Base-by-base conservation (phyloP, 768 basidiomycete genomes). In the Auriscalpium orientale region DNA sequence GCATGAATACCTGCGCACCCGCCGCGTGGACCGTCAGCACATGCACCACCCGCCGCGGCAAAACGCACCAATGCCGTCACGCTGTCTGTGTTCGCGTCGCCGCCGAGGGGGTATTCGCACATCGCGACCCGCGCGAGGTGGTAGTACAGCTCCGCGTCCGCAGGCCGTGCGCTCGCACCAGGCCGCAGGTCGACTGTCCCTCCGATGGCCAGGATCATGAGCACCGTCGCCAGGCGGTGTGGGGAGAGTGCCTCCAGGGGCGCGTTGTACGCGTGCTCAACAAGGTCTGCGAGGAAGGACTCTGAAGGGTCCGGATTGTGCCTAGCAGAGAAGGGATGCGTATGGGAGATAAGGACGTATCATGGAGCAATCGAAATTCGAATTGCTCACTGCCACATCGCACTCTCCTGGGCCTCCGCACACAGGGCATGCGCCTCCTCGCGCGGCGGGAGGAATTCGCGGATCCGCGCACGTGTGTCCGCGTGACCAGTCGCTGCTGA, bases 121-220 rank as follows among this genome's bases (percentile, higher is more conserved):
- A 54, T 18, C 20, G 53, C 53, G n/a, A 38, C 53, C n/a, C 53
- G 53, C 16, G 53, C 53, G 12, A 54, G 53, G 13, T 54, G 53
- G 34, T 54, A 22, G 35, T 46, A 54, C 4, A 15, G 16, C 45
- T 46, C 53, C 8, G 46, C 43, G 7, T 46, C n/a, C 28, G 43
- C 21, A 9, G 5, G 0, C 11, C 34, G 20, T n/a, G 28, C 7
- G 28, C 28, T 28, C 12, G 20, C 20, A n/a, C 43, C 53, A 16
- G 16, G 51, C 40, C 36, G 28, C 18, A 47, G 36, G 16, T 46
- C 53, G 1, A 47, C 53, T 4, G 22, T 8, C 3, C n/a, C 28
- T 15, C 53, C 53, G n/a, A 47, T 18, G 36, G 44, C 46, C 7
- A 54, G 33, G 18, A 54, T 18, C 28, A 54, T 54, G 22, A 54